A percentile compares a stretch with the other conserved stretches of the same genome.
Evolutionary conservation across 2,329 filamentous ascomycete species (phyloP).

Genomic region (Blastomyces parvus): DNA sequence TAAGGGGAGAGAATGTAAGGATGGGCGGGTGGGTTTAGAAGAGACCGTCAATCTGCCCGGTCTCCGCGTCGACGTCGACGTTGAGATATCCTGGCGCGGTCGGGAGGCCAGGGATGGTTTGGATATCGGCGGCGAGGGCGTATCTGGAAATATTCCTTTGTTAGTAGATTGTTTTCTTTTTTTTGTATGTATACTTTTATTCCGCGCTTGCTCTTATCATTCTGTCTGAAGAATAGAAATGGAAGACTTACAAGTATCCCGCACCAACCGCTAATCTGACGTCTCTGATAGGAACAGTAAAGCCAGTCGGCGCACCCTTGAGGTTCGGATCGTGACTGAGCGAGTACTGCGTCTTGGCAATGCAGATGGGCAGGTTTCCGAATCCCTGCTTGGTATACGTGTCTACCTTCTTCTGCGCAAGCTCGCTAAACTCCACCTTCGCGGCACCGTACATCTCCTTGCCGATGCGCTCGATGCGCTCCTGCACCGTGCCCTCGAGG

Average conservation of each 20-base stretch:
- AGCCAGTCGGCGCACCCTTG: constrained; percentile 90
- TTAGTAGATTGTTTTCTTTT: constrained; percentile 16
- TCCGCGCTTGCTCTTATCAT: neutral
- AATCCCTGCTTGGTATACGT: constrained; percentile 89
- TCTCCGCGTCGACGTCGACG: constrained; percentile 71
- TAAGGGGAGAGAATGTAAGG: too few relatives aligned
- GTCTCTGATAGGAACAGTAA: constrained; percentile 88
- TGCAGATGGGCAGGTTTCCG: constrained; percentile 84
- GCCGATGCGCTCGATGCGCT: constrained; percentile 84
- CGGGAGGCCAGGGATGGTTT: constrained; percentile 92
- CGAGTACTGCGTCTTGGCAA: constrained; percentile 98
- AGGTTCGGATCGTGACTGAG: constrained; percentile 84
- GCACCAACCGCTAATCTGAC: constrained; percentile 89
- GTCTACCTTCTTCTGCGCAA: constrained; percentile 93
- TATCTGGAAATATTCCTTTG: constrained; percentile 49
- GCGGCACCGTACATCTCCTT: constrained; percentile 90
- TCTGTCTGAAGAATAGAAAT: too few relatives aligned
- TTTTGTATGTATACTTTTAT: neutral
- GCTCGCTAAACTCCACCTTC: constrained; percentile 82
- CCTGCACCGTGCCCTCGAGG: constrained; percentile 68
- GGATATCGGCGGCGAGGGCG: constrained; percentile 90
- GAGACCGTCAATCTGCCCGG: constrained; percentile 77
- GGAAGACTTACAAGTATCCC: constrained; percentile 66
- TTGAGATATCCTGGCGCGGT: constrained; percentile 94
- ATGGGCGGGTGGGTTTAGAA: constrained; percentile 50